These are phyloP conservation scores for Blastosporella zonata DNA, from an alignment of 1,284 basidiomycete species.

Conservation along the genomic window DNA sequence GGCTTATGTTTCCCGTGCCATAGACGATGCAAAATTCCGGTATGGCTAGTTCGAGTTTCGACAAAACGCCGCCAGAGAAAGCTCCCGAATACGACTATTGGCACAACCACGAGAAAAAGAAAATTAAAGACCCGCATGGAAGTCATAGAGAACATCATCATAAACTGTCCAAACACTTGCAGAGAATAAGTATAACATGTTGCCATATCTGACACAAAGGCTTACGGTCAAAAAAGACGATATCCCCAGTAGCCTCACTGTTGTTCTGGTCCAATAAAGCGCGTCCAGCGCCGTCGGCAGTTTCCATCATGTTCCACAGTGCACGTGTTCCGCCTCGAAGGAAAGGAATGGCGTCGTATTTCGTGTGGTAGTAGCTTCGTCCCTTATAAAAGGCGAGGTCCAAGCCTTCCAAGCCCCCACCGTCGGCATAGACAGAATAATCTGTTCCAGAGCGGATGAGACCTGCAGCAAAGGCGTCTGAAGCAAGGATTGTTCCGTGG, in stretches of 20 bases:
- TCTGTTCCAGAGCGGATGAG: slow-evolving; percentile 66
- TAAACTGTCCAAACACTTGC: slow-evolving; percentile 56
- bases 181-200: slow-evolving; percentile 1
- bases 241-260: slow-evolving; percentile 26
- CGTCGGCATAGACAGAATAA: slow-evolving; percentile 56
- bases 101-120: slow-evolving; percentile 57
- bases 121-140: slow-evolving; percentile 56
- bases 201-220: slow-evolving; percentile 8
- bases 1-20: neutral
- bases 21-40: neutral
- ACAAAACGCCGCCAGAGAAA: slow-evolving; percentile 24
- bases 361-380: slow-evolving; percentile 69
- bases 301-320: slow-evolving; percentile 76
- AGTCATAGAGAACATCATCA: slow-evolving; percentile 54
- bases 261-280: slow-evolving; percentile 42
- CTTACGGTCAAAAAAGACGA: slow-evolving; percentile 75
- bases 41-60: neutral
- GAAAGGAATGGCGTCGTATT: slow-evolving; percentile 57
- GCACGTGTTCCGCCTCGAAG: slow-evolving; percentile 50
- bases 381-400: slow-evolving; percentile 74
- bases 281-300: slow-evolving; percentile 49
- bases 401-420: slow-evolving; percentile 54
- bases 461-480: slow-evolving; percentile 62
- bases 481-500: slow-evolving; percentile 63
- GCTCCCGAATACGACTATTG: slow-evolving; percentile 49